Base-by-base conservation (phyloP, 495 filamentous ascomycete species). In the Melanomma pulvis-pyrius region DNA sequence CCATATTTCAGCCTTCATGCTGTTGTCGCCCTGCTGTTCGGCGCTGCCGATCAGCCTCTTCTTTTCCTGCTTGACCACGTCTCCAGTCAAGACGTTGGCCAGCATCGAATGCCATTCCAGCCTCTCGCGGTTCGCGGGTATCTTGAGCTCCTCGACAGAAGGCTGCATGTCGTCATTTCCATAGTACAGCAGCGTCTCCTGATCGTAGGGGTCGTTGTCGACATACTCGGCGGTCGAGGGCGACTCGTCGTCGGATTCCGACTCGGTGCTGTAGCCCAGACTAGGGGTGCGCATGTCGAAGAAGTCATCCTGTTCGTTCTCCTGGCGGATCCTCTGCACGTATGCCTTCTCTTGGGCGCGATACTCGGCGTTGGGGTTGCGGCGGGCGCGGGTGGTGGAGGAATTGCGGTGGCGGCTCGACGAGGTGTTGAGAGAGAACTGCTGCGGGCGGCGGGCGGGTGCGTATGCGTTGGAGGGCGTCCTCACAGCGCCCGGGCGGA, bases 31-130 rank as follows among this genome's bases (percentile, higher is more conserved):
- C 57, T 88, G 84, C 57, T 89, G 85, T 67, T 97, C 94, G 8
- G 86, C 82, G 24, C 90, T 86, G 19, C 92, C 94, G 70, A 93
- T 92, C 68, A 98, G 78, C 30, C 94, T 86, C 73, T 96, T 94
- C 79, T 98, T 98, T 79, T 98, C 94, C 76, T 98, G 94, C 67
- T 91, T 90, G 24, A 98, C 93, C 12, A 98, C 96, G 75, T 98
- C 94, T 55, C 94, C 94, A 36, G 93, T 98, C 68, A 98, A 78
- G 2, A 98, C 94, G 0, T 92, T 93, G 28, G 93, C 92, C 41
- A 98, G 80, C 94, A 98, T 98, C 4, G 91, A 89, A 78, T 98
- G 93, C 94, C 94, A 98, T 77, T 98, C 96, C 28, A 98, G 79
- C 39, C 94, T 82, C 76, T 98, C 94, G 56, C 94, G 85, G 72